phyloP scores from a whole-genome alignment of 805 yeast genomes.

The Cephaloascus fragrans region DNA sequence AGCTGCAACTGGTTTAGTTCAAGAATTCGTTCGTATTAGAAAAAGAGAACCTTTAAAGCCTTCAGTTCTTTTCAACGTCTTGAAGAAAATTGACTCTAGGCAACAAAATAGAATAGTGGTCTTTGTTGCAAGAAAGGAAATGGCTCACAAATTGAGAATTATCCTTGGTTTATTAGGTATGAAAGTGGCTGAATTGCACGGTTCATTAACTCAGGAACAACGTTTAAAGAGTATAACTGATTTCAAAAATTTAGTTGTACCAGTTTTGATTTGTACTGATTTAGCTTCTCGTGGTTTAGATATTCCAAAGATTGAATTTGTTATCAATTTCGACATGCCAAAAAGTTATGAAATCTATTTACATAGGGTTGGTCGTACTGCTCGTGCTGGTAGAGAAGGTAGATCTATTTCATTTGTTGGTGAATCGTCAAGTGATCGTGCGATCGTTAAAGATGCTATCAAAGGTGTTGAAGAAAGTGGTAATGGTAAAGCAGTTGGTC shows the following conservation, averaged over 20 bases:
- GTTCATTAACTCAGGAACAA: constrained; percentile 84
- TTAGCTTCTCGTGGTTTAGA: constrained; percentile 98
- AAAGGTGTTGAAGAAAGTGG: constrained; percentile 45
- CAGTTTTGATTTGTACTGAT: constrained; percentile 91
- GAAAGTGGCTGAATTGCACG: constrained; percentile 74
- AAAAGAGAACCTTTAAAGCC: constrained; percentile 80
- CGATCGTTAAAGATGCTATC: constrained; percentile 85
- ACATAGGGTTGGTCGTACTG: constrained; percentile 98
- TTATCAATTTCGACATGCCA: constrained; percentile 94
- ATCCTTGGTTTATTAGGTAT: constrained; percentile 65
- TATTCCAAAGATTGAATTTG: constrained; percentile 95
- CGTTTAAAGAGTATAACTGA: constrained; percentile 77
- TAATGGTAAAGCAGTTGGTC: constrained; percentile 64
- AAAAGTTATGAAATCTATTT: constrained; percentile 82
- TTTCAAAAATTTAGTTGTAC: constrained; percentile 75
- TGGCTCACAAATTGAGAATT: constrained; percentile 80
- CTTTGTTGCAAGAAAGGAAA: constrained; percentile 85
- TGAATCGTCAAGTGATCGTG: constrained; percentile 77
- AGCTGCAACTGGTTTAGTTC: constrained; percentile 82
- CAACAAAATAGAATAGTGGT: constrained; percentile 72
- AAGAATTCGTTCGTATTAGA: constrained; percentile 91
- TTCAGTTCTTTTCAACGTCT: constrained; percentile 64
- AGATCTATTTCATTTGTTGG: constrained; percentile 90
- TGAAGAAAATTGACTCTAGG: constrained; percentile 54
- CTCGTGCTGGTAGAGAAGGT: constrained; percentile 98